Evolutionary conservation across 305 asterid species (phyloP), one percentile per base, ranked within the genome.

Genomic region (Fraxinus xanthoxyloides): DNA sequence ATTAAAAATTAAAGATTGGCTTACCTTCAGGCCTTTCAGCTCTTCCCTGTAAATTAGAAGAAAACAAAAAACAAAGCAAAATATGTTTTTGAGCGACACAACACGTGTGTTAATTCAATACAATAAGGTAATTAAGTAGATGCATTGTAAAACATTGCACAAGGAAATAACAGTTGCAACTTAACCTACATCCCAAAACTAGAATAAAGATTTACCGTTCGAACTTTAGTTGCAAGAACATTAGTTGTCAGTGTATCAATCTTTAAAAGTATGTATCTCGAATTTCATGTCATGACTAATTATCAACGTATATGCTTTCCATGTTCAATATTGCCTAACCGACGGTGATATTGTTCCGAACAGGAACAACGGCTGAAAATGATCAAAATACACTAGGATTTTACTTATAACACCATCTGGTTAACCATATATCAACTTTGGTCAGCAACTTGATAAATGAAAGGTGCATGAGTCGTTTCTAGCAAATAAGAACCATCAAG

Each of bases 1-100:
- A 54, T 30, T 1, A 21, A n/a, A 70, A 63, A 13, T 24, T 43
- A 56, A 17, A 40, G 63, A 80, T 7, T 15, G 46, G 12, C 61
- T 21, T 86, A 92, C 98, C 90, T 87, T 89, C 21, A 93, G 77
- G 82, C 88, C 89, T 90, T 92, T 92, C 75, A 93, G 82, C 79
- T 91, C 93, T 76, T 93, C 98, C 88, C 98, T 95, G 91, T 82
- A 85, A 65, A 79, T 59, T 81, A 17, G 19, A 67, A 6, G 61
- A 82, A 35, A 77, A 76, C 12, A 70, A 82, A 0, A 5, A 5
- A 24, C 72, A 77, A 4, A 4, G 43, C 75, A 77, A 51, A 79
- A 36, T 2, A 65, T n/a, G 43, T 77, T 75, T 24, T 3, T 6
- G 19, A 38, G 38, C 1, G 3, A 67, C 10, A 67, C 0, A 0